Conservation (phyloP, 129 eudicot genomes). For the Escallonia rubra region DNA sequence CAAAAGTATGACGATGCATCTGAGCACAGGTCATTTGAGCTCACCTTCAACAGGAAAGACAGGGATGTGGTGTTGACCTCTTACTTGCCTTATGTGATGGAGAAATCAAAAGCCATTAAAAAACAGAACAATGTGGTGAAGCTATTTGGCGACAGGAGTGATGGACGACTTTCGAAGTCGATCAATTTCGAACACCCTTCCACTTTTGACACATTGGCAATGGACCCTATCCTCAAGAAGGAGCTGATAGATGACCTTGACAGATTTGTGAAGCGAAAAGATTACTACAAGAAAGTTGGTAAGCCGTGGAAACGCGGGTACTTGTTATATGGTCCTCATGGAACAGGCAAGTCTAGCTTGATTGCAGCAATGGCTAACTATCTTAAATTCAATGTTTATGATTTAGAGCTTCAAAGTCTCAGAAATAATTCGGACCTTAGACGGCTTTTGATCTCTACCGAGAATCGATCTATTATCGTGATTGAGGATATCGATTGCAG, state of each 20-base stretch:
- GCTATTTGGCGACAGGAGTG: slow-evolving; percentile 13
- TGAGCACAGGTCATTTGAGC: slow-evolving; percentile 19
- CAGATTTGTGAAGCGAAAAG: slow-evolving; percentile 26
- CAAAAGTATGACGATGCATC: slow-evolving; percentile 11
- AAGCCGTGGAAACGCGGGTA: slow-evolving; percentile 41
- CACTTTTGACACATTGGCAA: slow-evolving; percentile 28
- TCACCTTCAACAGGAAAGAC: slow-evolving; percentile 15
- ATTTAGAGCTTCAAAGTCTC: slow-evolving; percentile 26
- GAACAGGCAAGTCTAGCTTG: slow-evolving; percentile 37
- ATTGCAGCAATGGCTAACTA: slow-evolving; percentile 44
- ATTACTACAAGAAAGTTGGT: slow-evolving; percentile 24
- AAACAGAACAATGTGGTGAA: slow-evolving; percentile 19
- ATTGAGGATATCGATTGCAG: slow-evolving; percentile 42
- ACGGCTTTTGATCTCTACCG: slow-evolving; percentile 15
- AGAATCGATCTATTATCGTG: slow-evolving; percentile 24
- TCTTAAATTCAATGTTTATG: slow-evolving; percentile 29
- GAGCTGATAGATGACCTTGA: slow-evolving; percentile 34
- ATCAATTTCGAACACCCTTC: slow-evolving; percentile 24
- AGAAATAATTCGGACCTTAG: slow-evolving; percentile 13
- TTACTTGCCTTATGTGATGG: slow-evolving; percentile 18
- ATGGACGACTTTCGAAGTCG: neutral
- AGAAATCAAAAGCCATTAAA: slow-evolving; percentile 11
- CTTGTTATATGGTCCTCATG: slow-evolving; percentile 37
- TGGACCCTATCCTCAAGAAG: slow-evolving; percentile 27
- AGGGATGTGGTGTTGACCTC: slow-evolving; percentile 15